phyloP scores from a whole-genome alignment of 176 grass and related monocot genomes.

The Aegilops umbellulata region DNA sequence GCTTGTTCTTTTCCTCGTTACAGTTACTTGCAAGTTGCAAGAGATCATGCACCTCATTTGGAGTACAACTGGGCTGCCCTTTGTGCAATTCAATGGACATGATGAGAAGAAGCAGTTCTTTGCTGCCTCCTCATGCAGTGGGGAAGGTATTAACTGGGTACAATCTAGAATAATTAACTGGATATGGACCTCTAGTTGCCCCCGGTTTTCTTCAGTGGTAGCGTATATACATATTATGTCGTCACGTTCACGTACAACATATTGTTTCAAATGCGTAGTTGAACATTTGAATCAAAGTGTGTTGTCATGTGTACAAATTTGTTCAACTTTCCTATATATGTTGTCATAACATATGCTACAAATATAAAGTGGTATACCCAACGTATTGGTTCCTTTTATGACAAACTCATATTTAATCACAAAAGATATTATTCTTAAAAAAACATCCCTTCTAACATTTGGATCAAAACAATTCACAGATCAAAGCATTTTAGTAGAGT shows the following conservation, averaged over 20 bases:
- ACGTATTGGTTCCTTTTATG: no score
- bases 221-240: no score
- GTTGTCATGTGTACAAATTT: not conserved
- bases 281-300: no score
- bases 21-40: not conserved
- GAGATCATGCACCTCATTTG: not conserved
- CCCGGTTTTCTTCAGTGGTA: no score
- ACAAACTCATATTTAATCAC: not conserved
- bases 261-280: no score
- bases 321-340: not conserved
- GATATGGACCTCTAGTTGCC: not conserved
- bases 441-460: no score
- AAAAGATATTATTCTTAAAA: not conserved
- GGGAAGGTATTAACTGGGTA: no score
- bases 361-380: not conserved
- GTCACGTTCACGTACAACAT: no score
- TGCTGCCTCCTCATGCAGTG: not conserved
- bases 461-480: no score
- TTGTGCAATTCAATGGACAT: not conserved
- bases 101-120: slow-evolving; percentile 14
- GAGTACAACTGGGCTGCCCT: not conserved
- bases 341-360: not conserved
- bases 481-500: no score
- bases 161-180: slow-evolving; percentile 6
- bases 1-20: not conserved